Conservation (phyloP, 2,329 filamentous ascomycete genomes). For the Paraphoma chrysanthemicola region DNA sequence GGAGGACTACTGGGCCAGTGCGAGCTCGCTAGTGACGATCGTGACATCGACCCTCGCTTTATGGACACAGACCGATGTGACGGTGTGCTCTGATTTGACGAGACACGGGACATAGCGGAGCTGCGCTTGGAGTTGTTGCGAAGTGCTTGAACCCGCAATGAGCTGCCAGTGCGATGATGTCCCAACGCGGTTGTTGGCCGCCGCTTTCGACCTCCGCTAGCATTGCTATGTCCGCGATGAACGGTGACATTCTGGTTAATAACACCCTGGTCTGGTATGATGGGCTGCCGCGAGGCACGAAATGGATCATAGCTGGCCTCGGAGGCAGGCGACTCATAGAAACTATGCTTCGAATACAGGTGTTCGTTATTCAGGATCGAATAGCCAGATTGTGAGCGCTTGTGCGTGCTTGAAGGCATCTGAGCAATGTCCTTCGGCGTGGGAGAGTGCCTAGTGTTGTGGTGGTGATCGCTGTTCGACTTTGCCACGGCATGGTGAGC, state of each 20-base stretch:
- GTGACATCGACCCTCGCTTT: conserved; percentile 38
- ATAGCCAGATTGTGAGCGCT: conserved; percentile 61
- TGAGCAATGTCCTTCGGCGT: conserved; percentile 39
- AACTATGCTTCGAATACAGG: conserved; percentile 56
- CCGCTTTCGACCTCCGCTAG: conserved; percentile 39
- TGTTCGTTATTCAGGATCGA: conserved; percentile 64
- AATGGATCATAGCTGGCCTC: conserved; percentile 83
- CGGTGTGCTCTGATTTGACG: conserved; percentile 41
- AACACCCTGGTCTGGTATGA: conserved; percentile 54
- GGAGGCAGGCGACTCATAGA: conserved; percentile 57
- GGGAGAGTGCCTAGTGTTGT: conserved; percentile 35
- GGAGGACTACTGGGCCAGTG: conserved; percentile 57
- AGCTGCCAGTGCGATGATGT: conserved; percentile 49
- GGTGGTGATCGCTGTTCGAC: conserved; percentile 88
- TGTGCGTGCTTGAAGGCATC: conserved; percentile 44
- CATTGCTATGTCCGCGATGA: conserved; percentile 59
- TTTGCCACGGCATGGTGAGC: conserved; percentile 70
- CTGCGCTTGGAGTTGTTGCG: conserved; percentile 41
- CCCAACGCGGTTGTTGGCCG: conserved; percentile 46
- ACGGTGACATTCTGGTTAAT: conserved; percentile 73
- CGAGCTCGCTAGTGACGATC: conserved; percentile 55
- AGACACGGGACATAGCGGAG: conserved; percentile 40
- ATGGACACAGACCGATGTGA: conserved; percentile 34
- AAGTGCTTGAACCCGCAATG: conserved; percentile 51
- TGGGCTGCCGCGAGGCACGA: conserved; percentile 68